Conservation (phyloP, 345 rosid species). For the Fremontodendron californicum region DNA sequence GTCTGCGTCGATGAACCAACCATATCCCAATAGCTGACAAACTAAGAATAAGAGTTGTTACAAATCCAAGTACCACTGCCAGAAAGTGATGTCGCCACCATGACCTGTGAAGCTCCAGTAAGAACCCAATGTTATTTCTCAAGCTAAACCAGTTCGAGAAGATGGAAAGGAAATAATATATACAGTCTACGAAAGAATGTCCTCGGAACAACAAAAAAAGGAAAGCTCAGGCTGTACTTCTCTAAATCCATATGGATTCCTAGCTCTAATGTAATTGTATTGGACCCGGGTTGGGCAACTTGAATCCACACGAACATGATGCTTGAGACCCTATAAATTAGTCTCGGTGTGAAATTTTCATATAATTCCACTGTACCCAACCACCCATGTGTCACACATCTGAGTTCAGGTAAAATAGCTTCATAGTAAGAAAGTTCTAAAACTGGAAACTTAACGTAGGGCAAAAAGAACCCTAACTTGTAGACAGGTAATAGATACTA, state of each 20-base stretch:
- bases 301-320: neutral
- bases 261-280: neutral
- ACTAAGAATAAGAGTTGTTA: slow-evolving; percentile 34
- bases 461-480: neutral
- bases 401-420: neutral
- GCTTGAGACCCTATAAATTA: neutral
- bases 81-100: slow-evolving; percentile 58
- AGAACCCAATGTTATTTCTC: neutral
- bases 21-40: slow-evolving; percentile 45
- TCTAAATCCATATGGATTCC: neutral
- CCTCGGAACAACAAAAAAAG: neutral
- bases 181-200: neutral
- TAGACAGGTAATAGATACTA: neutral
- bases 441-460: neutral
- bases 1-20: slow-evolving; percentile 49
- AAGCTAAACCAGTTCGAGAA: neutral
- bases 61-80: slow-evolving; percentile 35
- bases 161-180: neutral
- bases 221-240: neutral
- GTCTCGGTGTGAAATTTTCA: neutral
- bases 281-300: neutral
- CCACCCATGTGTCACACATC: neutral
- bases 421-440: neutral
- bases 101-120: slow-evolving; percentile 40
- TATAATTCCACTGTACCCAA: neutral